These are phyloP conservation scores for Dendrocalamus latiflorus DNA, from an alignment of 202 grass and related monocot species.

Conservation along the genomic window DNA sequence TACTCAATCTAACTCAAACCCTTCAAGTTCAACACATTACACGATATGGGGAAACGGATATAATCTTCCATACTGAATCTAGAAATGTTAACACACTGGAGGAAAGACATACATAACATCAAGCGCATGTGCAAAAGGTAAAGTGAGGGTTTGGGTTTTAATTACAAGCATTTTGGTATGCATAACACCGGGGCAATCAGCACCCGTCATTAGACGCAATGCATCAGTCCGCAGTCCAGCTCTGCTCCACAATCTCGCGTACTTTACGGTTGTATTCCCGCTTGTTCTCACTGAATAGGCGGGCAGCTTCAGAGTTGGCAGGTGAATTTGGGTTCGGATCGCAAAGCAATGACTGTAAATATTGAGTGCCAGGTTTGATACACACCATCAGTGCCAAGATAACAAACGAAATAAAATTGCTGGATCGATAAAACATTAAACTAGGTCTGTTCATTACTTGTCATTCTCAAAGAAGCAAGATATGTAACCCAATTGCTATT, in stretches of 20 bases:
- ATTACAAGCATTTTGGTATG: slow-evolving; percentile 20
- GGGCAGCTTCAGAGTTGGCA: slow-evolving; percentile 66
- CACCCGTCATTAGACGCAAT: neutral
- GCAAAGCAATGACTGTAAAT: slow-evolving; percentile 60
- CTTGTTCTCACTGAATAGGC: slow-evolving; percentile 74
- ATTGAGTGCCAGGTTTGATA: neutral
- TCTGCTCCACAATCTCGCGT: slow-evolving; percentile 73
- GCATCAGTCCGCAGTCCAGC: slow-evolving; percentile 64
- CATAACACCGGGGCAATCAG: neutral
- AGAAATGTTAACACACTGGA: neutral
- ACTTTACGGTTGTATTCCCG: too few species aligned
- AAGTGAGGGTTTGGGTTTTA: neutral
- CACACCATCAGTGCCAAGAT: neutral
- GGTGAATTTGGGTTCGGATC: slow-evolving; percentile 78
- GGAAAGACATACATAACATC: neutral
- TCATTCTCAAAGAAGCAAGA: neutral
- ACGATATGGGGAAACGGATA: neutral
- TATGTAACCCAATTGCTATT: neutral
- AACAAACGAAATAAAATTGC: neutral
- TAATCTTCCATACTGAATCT: too few species aligned
- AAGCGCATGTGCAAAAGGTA: neutral
- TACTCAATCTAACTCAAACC: neutral
- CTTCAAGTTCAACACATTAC: neutral
- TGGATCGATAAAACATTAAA: neutral
- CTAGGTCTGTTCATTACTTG: neutral